Percentiles rank a stretch among this genome's conserved stretches.
phyloP scores from a whole-genome alignment of 257 asterid species.

The Solanum sitiens region DNA sequence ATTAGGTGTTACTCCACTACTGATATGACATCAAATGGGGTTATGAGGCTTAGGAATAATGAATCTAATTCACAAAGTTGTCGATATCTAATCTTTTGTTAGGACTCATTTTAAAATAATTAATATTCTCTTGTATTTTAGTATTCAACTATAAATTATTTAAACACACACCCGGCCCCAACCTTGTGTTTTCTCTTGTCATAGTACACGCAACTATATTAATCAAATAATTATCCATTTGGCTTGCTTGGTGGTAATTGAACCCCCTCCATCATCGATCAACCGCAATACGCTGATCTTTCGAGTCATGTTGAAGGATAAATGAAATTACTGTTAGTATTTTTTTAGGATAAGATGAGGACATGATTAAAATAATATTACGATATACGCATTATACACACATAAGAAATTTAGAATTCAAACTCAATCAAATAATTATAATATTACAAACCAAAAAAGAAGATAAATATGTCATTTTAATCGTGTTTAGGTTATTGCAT shows the following conservation, averaged over 20 bases:
- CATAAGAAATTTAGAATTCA: neutral
- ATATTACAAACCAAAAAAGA: too few species aligned
- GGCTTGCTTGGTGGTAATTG: neutral
- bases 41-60: conserved; percentile 5
- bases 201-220: neutral
- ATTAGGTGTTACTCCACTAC: conserved; percentile 11
- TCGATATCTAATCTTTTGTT: neutral
- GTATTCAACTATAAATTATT: neutral
- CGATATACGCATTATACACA: neutral
- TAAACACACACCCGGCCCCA: neutral
- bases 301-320: neutral
- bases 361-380: neutral
- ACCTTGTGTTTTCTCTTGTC: neutral
- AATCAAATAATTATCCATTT: neutral
- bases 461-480: neutral
- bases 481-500: neutral
- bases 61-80: neutral
- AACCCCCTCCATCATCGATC: neutral
- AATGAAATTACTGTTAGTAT: neutral
- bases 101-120: neutral
- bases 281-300: neutral
- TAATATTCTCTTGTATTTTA: neutral
- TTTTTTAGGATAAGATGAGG: too few species aligned
- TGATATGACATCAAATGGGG: neutral
- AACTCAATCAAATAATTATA: neutral